A percentile compares a stretch with the other conserved stretches of the same genome.
phyloP scores from a whole-genome alignment of 345 rosid species.

The Pugionium cornutum region DNA sequence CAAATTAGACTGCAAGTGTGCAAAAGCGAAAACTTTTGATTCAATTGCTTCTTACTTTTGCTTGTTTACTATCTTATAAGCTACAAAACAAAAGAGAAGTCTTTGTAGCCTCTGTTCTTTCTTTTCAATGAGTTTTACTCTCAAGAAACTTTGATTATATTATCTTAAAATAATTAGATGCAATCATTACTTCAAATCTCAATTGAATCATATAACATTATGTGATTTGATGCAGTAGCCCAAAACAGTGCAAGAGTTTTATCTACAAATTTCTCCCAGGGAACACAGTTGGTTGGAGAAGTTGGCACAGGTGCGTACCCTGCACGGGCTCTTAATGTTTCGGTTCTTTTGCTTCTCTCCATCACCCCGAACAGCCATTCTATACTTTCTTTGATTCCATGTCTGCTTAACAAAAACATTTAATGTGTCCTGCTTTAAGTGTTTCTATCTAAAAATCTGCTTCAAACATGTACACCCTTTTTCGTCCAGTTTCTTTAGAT shows the following conservation, averaged over 20 bases:
- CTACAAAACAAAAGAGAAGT: background rate
- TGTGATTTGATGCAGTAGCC: constrained; percentile 24
- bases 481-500: constrained; percentile 91
- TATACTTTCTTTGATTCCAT: constrained; percentile 82
- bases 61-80: background rate
- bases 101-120: background rate
- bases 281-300: constrained; percentile 9
- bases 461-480: constrained; percentile 84
- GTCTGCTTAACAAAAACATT: constrained; percentile 47
- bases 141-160: constrained; percentile 10
- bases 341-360: constrained; percentile 98
- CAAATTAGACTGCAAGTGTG: constrained; percentile 9
- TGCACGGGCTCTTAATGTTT: constrained; percentile 71
- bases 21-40: constrained; percentile 14
- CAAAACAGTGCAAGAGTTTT: constrained; percentile 27
- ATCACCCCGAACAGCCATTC: constrained; percentile 93
- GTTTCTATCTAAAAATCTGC: constrained; percentile 66
- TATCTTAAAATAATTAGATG: background rate
- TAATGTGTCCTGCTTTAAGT: background rate
- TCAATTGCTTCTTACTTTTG: background rate
- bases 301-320: constrained; percentile 48
- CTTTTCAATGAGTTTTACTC: constrained; percentile 4
- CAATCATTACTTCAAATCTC: constrained; percentile 18
- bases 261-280: constrained; percentile 51
- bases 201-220: constrained; percentile 23